phyloP scores from a whole-genome alignment of 495 filamentous ascomycete genomes.

The Penicillium bovifimosum region DNA sequence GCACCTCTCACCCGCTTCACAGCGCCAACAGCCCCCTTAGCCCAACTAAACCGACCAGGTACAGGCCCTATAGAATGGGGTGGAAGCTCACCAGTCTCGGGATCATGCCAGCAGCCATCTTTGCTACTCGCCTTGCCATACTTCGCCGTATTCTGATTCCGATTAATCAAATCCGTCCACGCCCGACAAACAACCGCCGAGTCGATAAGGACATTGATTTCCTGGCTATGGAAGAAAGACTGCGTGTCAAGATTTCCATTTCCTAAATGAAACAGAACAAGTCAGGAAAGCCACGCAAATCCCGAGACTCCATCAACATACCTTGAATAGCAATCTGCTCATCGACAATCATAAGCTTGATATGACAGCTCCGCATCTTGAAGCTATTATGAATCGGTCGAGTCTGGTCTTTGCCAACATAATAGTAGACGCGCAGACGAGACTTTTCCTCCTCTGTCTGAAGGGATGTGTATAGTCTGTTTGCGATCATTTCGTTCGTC shows the following conservation, averaged over 20 bases:
- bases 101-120: constrained; percentile 52
- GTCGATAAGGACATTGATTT: constrained; percentile 71
- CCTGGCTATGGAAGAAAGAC: constrained; percentile 70
- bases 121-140: constrained; percentile 53
- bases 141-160: constrained; percentile 64
- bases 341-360: constrained; percentile 73
- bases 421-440: constrained; percentile 56
- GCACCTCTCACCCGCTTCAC: constrained; percentile 56
- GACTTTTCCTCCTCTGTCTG: constrained; percentile 36
- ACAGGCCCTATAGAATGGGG: constrained; percentile 55
- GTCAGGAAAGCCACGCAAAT: too few species aligned
- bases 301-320: neutral
- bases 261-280: too few species aligned
- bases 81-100: constrained; percentile 45
- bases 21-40: constrained; percentile 56
- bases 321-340: constrained; percentile 58
- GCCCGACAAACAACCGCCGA: constrained; percentile 49
- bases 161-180: constrained; percentile 57
- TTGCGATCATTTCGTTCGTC: constrained; percentile 64
- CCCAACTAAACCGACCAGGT: constrained; percentile 55
- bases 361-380: constrained; percentile 62
- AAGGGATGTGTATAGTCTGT: constrained; percentile 51
- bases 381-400: constrained; percentile 55
- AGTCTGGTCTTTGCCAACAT: constrained; percentile 68
- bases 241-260: constrained; percentile 82